Evolutionary conservation across 1,284 basidiomycete genomes (phyloP).

Genomic region (Cutaneotrichosporon sp.): DNA sequence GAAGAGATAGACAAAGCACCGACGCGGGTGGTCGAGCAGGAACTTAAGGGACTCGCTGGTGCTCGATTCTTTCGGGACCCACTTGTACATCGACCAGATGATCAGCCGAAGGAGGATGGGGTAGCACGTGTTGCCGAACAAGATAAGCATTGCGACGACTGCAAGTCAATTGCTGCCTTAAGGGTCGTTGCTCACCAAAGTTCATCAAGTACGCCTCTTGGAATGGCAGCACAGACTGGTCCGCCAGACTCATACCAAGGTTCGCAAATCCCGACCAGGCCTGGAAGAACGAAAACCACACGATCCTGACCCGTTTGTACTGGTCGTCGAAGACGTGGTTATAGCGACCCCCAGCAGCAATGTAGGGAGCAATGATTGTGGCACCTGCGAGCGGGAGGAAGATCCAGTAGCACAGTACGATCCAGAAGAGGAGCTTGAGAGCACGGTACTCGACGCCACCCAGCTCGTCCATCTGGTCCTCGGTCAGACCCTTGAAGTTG

Average conservation of each 20-base stretch:
- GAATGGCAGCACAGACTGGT: conserved; percentile 83
- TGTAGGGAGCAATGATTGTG: conserved; percentile 72
- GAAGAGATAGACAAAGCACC: conserved; percentile 89
- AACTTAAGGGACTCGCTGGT: conserved; percentile 79
- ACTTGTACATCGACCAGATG: conserved; percentile 68
- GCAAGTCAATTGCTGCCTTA: conserved; percentile 5
- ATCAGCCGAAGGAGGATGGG: conserved; percentile 64
- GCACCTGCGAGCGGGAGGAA: conserved; percentile 63
- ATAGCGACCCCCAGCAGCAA: conserved; percentile 56
- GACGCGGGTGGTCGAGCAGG: conserved; percentile 81
- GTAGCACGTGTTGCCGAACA: conserved; percentile 90
- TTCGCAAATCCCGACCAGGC: conserved; percentile 84
- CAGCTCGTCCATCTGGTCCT: conserved; percentile 82
- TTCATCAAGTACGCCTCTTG: conserved; percentile 79
- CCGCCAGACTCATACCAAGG: conserved; percentile 81
- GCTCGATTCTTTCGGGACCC: conserved; percentile 59
- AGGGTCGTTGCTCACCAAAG: conserved; percentile 42
- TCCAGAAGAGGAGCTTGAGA: conserved; percentile 70
- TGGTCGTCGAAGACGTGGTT: conserved; percentile 56
- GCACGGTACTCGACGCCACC: conserved; percentile 95
- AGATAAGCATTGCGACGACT: conserved; percentile 59
- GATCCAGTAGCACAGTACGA: conserved; percentile 66
- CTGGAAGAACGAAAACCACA: conserved; percentile 84
- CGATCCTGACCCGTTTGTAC: conserved; percentile 55
- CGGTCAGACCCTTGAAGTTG: conserved; percentile 70